Base-by-base conservation (phyloP, 495 filamentous ascomycete genomes). In the Penicillium herquei region DNA sequence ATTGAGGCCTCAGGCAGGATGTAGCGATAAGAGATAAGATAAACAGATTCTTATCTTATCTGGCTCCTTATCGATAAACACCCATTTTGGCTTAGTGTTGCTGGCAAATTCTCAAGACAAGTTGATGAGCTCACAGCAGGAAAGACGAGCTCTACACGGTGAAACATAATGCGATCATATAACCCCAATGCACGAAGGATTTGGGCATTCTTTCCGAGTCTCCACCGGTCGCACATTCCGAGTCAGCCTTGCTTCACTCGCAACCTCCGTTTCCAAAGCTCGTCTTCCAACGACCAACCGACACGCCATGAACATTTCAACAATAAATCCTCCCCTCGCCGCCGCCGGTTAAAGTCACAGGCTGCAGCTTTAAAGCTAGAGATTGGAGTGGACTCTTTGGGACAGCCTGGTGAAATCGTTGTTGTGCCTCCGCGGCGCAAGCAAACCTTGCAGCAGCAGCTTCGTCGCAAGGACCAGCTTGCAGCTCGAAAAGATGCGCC, bases 401-500 rank as follows among this genome's bases (percentile, higher is more conserved):
- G 78, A 11, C 57, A 74, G 45, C 74, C 73, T 0, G 75, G 66
- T 7, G 62, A 79, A 47, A 72, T 80, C 5, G 62, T 80, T 14
- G 60, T 80, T 32, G 56, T 81, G 16, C 55, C 53, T 12, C 43
- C 37, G 17, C 53, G 30, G 14, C 30, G 4, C 9, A 21, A 13
- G 5, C 8, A 32, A 31, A 13, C 18, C 12, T n/a, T n/a, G 43
- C 21, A 26, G 4, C 21, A 26, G 4, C 12, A 57, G 18, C 63
- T 58, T 21, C 59, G 62, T 33, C 49, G 39, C 31, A 53, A 16
- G 12, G 39, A 44, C 2, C 16, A 59, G 11, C 43, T 12, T 18
- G 13, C 35, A 9, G 26, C 17, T 31, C 44, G 61, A 10, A 51
- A 47, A 34, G 48, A 35, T 32, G 50, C 45, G 31, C 35, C 47